Evolutionary conservation across 306 rosid species (phyloP).

Genomic region (Lupinus albus): DNA sequence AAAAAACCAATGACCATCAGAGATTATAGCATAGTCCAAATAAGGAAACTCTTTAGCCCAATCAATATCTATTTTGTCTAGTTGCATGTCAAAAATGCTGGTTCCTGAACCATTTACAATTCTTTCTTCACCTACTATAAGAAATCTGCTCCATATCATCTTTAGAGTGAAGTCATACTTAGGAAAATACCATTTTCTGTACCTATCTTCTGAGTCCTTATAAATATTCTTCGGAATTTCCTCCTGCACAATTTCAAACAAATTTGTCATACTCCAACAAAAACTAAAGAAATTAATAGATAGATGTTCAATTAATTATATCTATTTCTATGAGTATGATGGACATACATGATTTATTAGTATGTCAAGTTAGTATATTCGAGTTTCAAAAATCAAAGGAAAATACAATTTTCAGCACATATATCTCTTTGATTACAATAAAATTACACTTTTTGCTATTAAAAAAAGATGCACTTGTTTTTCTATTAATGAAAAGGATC

Average conservation of each 20-base stretch:
- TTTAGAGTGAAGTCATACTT: constrained; percentile 60
- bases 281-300: background rate
- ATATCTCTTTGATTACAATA: too few species aligned
- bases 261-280: background rate
- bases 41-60: constrained; percentile 57
- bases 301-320: too few species aligned
- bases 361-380: too few species aligned
- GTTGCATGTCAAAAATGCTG: constrained; percentile 58
- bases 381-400: too few species aligned
- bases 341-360: too few species aligned
- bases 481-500: too few species aligned
- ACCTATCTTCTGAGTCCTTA: constrained; percentile 74
- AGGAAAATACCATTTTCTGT: constrained; percentile 67
- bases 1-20: constrained; percentile 84
- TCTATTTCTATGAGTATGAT: too few species aligned
- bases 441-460: too few species aligned
- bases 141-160: constrained; percentile 75
- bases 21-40: constrained; percentile 68
- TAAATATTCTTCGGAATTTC: constrained; percentile 66
- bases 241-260: constrained; percentile 51
- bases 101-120: constrained; percentile 66
- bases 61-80: constrained; percentile 61
- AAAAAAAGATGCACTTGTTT: too few species aligned
- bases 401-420: too few species aligned
- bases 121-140: constrained; percentile 66